Evolutionary conservation across 208 protist genomes (phyloP), one percentile per base, ranked within the genome.

Genomic region (Wallacemonas sp.): DNA sequence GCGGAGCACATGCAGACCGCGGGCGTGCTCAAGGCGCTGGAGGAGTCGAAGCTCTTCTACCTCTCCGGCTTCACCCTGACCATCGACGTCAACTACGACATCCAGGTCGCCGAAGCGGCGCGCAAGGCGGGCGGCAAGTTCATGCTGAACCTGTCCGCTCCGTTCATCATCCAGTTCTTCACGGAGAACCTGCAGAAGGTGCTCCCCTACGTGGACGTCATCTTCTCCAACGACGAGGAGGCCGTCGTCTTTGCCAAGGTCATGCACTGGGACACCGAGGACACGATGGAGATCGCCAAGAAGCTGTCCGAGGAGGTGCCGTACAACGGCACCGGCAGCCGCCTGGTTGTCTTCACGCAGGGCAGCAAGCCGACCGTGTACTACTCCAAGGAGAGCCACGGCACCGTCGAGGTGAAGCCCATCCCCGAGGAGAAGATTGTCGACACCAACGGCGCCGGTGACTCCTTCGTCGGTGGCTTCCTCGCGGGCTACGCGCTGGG

Each of bases 401-500:
- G 76, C 20, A 63, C 66, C 25, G 84, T 93, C 32, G 57, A 66
- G 7, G 95, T 98, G 61, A 41, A 68, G 20, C 49, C 73, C 2
- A 81, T 99, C 32, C 59, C 73, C 12, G 31, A 50, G 11, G 89
- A 98, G 22, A 80, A 94, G 38, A 99, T 99, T 32, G 88, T 99
- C 10, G 98, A 99, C 77, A 91, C 94, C 44, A 99, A 99, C 74
- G 98, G 93, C 57, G 98, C 98, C 29, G 98, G 98, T 57, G 98
- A 99, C 74, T 82, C 95, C 20, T 99, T 99, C 69, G 97, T 98
- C 16, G 98, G 98, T 62, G 98, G 98, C 49, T 99, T 99, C 84
- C 73, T 99, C 1, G 76, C 95, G 33, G 79, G 79, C 16, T 91
- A 92, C 45, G 80, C 81, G 8, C n/a, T 80, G 22, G 94, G 82